Evolutionary conservation across 1,284 basidiomycete species (phyloP), one percentile per base, ranked within the genome.

Genomic region (Leccinum insolens): DNA sequence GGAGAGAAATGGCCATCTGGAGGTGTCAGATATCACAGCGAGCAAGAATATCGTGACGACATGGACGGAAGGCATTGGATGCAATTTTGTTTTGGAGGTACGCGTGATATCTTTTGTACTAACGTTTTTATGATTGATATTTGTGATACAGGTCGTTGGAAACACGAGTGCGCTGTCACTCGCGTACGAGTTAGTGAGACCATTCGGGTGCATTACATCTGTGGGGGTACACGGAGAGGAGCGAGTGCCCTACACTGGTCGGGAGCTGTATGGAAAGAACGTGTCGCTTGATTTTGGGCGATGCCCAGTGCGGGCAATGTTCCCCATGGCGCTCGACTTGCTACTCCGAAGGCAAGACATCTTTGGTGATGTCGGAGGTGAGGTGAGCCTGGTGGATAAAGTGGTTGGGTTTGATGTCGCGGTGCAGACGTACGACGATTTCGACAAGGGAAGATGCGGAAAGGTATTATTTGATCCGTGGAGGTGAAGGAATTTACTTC

Each of bases 271-370:
- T 79, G 85, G 89, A 80, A 95, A 95, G 80, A 96, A 95, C 75
- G 84, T 91, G 6, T 90, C 89, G 2, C 82, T 94, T 65, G 89
- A 92, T 72, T 95, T 95, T 76, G 95, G 95, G 9, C 86, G 95
- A 17, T 97, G 95, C 75, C 94, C 94, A 17, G 95, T 94, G 7
- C 85, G 90, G 15, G 88, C 91, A 1, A 89, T 95, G 84, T 91
- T 94, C 71, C 89, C 89, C 3, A 80, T 87, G 65, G 93, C 93
- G 0, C 83, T 93, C 52, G 88, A 91, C 73, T 79, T 95, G 25
- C 79, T 96, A 79, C 81, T 89, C 57, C 87, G 87, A 72, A 81
- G 88, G 46, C 90, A 90, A 74, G 89, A 92, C 71, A 82, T 92
- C 2, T 90, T 94, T 70, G 90, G 88, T 28, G 79, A 80, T 9